These are phyloP conservation scores for Collybiopsis luxurians DNA, from an alignment of 768 basidiomycete species.

Conservation along the genomic window DNA sequence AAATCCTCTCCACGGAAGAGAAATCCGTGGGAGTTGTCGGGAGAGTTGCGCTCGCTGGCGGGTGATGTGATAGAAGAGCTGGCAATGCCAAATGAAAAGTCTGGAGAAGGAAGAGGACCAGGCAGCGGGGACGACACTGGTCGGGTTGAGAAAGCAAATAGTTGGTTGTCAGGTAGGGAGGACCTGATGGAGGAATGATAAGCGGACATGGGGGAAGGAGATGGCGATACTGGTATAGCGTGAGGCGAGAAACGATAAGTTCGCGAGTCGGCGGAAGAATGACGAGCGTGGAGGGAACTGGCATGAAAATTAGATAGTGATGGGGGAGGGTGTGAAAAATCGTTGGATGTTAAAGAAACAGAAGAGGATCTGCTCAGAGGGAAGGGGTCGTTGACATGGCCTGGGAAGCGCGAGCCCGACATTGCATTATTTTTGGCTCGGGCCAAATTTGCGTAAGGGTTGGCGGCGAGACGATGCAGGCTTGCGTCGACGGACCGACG, in stretches of 20 bases:
- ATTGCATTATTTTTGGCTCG: conserved; percentile 50
- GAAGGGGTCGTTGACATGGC: conserved; percentile 29
- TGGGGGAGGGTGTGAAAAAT: conserved; percentile 19
- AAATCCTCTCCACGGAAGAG: conserved; percentile 46
- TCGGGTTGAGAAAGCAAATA: conserved; percentile 48
- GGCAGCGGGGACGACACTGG: conserved; percentile 41
- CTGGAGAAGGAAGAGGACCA: conserved; percentile 59
- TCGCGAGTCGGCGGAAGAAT: conserved; percentile 41
- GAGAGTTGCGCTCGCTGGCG: conserved; percentile 53
- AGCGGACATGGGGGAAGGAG: conserved; percentile 42
- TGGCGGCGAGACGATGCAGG: conserved; percentile 45
- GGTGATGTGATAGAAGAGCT: conserved; percentile 49
- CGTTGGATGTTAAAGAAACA: conserved; percentile 7
- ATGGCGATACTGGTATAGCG: conserved; percentile 32
- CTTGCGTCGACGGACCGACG: conserved; percentile 46
- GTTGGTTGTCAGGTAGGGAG: conserved; percentile 48
- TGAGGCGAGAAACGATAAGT: conserved; percentile 31
- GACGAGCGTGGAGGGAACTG: conserved; percentile 35
- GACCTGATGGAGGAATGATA: conserved; percentile 33
- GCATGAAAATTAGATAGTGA: conserved; percentile 29
- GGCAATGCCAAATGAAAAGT: conserved; percentile 63
- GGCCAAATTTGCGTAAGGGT: conserved; percentile 49
- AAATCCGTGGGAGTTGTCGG: conserved; percentile 47
- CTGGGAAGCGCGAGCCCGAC: conserved; percentile 34
- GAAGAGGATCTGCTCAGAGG: conserved; percentile 13